Evolutionary conservation across 352 stramenopile species (phyloP).

Genomic region (Globisporangium yorkense): DNA sequence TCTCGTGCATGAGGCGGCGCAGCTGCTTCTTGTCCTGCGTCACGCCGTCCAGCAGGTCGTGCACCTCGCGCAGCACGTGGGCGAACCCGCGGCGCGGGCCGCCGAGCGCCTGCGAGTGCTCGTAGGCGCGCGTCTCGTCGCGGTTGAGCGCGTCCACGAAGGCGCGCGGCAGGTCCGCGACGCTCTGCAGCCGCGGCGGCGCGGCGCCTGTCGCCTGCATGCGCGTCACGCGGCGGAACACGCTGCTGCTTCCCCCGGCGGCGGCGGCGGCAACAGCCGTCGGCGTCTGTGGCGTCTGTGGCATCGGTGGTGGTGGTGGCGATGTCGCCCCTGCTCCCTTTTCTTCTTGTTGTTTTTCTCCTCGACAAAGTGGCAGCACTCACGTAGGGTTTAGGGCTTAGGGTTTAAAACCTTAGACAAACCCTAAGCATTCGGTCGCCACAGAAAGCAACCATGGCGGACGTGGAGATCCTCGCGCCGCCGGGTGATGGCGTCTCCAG

Average conservation of each 20-base stretch:
- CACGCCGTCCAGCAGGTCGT: conserved; percentile 46
- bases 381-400: too few relatives aligned
- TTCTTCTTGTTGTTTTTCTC: too few relatives aligned
- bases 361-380: too few relatives aligned
- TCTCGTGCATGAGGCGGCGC: conserved; percentile 58
- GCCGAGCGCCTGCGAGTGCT: conserved; percentile 38
- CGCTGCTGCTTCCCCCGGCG: conserved; percentile 5
- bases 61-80: conserved; percentile 59
- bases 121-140: conserved; percentile 37
- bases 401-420: too few relatives aligned
- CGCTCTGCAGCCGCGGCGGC: conserved; percentile 31
- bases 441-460: conserved; percentile 14
- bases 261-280: not conserved
- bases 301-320: not conserved
- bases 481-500: conserved; percentile 81
- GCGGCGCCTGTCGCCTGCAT: conserved; percentile 57
- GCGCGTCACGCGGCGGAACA: conserved; percentile 47
- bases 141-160: conserved; percentile 45
- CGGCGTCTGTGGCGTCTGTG: conserved; percentile 1
- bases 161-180: conserved; percentile 40
- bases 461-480: conserved; percentile 59
- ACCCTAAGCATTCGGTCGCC: too few relatives aligned
- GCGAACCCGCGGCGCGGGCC: conserved; percentile 42
- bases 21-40: conserved; percentile 47
- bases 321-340: not conserved